Conservation (phyloP, 163 green algal genomes). For the Chloromonas sp. region DNA sequence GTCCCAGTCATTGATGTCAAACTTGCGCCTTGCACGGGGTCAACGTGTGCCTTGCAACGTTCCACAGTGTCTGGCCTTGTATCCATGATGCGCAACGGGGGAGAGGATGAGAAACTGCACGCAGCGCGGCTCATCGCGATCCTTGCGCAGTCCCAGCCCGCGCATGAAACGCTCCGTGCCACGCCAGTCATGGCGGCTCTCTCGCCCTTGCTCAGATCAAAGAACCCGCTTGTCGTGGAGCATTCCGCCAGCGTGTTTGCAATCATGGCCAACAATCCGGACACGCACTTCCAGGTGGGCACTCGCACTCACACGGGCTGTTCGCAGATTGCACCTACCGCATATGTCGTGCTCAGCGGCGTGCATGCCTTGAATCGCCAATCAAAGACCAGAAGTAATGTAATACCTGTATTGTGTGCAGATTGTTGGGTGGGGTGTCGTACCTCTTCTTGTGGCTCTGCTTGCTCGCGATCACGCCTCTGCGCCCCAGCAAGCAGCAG, state of each 20-base stretch:
- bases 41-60: no score
- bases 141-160: slow-evolving; percentile 28
- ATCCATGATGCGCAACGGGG: slow-evolving; percentile 1
- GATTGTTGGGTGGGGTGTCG: slow-evolving; percentile 29
- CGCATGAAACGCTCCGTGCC: slow-evolving; percentile 15
- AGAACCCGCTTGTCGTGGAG: slow-evolving; percentile 18
- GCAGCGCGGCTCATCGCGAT: slow-evolving; percentile 34
- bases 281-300: slow-evolving; percentile 34
- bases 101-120: slow-evolving; percentile 30
- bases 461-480: slow-evolving; percentile 3
- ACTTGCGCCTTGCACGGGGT: no score
- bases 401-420: background rate
- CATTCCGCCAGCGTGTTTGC: slow-evolving; percentile 27
- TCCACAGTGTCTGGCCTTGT: slow-evolving; percentile 12
- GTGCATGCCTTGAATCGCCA: no score
- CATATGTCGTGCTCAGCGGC: background rate
- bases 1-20: no score
- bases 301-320: background rate
- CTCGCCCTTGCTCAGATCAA: slow-evolving; percentile 10
- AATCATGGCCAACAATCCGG: slow-evolving; percentile 41
- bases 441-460: slow-evolving; percentile 36
- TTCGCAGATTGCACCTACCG: background rate
- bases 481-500: background rate
- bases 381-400: background rate
- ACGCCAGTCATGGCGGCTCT: slow-evolving; percentile 7